Conservation (phyloP, 2,329 filamentous ascomycete genomes). For the Plenodomus biglobosus region DNA sequence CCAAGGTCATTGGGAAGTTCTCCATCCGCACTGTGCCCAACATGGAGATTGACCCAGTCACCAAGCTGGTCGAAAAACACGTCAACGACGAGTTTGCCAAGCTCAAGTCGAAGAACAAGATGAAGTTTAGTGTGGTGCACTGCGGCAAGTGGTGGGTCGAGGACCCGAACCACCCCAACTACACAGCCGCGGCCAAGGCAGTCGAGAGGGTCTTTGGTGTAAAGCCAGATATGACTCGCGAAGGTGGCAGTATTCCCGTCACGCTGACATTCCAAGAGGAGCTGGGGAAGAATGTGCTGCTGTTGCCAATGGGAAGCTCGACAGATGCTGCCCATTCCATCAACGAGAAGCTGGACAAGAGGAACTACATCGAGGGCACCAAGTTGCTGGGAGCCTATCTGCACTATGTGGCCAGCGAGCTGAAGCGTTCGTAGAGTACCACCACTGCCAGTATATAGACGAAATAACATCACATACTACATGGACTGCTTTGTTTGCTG, state of each 20-base stretch:
- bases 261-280: slow-evolving; percentile 97
- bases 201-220: slow-evolving; percentile 93
- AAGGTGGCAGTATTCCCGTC: slow-evolving; percentile 96
- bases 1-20: slow-evolving; percentile 98
- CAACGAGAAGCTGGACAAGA: slow-evolving; percentile 97
- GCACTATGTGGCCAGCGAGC: slow-evolving; percentile 93
- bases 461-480: slow-evolving; percentile 13
- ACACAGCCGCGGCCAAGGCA: slow-evolving; percentile 90
- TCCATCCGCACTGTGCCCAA: slow-evolving; percentile 95
- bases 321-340: slow-evolving; percentile 97
- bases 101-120: slow-evolving; percentile 86
- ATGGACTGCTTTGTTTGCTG: not conserved
- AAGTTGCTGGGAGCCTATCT: slow-evolving; percentile 94
- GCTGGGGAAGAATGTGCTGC: slow-evolving; percentile 93
- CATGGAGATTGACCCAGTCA: slow-evolving; percentile 92
- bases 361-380: slow-evolving; percentile 97
- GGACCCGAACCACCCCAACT: slow-evolving; percentile 98
- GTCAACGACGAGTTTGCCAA: slow-evolving; percentile 83
- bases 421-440: slow-evolving; percentile 46
- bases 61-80: slow-evolving; percentile 79
- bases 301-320: slow-evolving; percentile 95
- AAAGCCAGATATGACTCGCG: slow-evolving; percentile 90
- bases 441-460: not conserved
- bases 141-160: slow-evolving; percentile 99
- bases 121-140: slow-evolving; percentile 81